Conservation (phyloP, 208 protist genomes). For the Naegleria fowleri region DNA sequence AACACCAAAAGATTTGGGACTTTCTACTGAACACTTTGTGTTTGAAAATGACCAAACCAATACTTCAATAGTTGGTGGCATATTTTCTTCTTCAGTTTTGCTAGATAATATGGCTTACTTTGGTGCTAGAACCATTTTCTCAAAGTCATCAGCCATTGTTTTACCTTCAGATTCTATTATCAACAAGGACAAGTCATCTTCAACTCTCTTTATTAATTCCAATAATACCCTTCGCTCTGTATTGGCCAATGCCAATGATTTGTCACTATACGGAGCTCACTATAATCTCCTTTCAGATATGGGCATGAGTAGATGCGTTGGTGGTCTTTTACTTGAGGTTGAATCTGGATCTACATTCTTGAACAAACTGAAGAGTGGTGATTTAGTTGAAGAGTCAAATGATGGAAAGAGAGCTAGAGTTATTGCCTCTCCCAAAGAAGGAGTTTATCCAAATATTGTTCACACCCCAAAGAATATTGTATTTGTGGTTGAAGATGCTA, state of each 20-base stretch:
- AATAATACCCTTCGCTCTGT: background rate
- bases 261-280: background rate
- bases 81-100: background rate
- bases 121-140: background rate
- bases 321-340: background rate
- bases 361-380: background rate
- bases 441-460: conserved; percentile 7
- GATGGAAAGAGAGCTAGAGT: background rate
- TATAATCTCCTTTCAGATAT: background rate
- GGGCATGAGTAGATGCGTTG: background rate
- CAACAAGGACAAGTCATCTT: background rate
- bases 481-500: background rate
- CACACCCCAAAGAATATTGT: conserved; percentile 7
- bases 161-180: conserved; percentile 5
- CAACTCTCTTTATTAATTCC: background rate
- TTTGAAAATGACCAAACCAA: conserved; percentile 76
- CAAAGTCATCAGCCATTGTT: background rate
- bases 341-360: background rate
- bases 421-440: background rate
- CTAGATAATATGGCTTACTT: background rate
- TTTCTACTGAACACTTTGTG: conserved; percentile 61
- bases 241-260: background rate
- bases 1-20: conserved; percentile 65
- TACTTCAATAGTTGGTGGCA: conserved; percentile 45
- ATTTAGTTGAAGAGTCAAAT: background rate